A percentile compares a stretch with the other conserved stretches of the same genome.
Conservation (phyloP, 805 yeast species). For the Helenozyma rhizophorensis region DNA sequence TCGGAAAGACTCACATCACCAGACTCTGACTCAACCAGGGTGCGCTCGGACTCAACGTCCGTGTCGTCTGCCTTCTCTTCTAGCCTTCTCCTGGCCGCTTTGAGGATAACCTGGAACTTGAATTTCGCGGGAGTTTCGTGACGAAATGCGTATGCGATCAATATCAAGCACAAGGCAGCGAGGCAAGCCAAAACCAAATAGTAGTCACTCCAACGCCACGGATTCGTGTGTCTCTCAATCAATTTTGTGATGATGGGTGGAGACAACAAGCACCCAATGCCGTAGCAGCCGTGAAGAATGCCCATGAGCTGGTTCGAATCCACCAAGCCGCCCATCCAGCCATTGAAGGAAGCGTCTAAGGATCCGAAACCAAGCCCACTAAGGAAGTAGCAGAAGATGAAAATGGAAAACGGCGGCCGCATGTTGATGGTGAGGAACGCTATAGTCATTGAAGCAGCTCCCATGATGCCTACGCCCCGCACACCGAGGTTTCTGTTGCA, state of each 20-base stretch:
- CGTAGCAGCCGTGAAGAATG: conserved; percentile 48
- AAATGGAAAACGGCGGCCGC: conserved; percentile 39
- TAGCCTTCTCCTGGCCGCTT: conserved; percentile 9
- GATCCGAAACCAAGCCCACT: conserved; percentile 56
- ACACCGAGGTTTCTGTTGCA: conserved; percentile 45
- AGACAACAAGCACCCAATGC: conserved; percentile 50
- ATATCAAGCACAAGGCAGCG: conserved; percentile 19
- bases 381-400: conserved; percentile 35
- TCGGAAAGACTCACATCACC: too few relatives aligned
- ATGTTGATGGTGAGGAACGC: conserved; percentile 37
- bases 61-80: neutral
- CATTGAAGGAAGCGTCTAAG: conserved; percentile 51
- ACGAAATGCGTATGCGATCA: conserved; percentile 24
- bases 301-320: conserved; percentile 50
- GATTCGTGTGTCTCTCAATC: conserved; percentile 30
- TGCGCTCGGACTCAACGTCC: neutral
- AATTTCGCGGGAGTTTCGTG: conserved; percentile 45
- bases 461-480: conserved; percentile 38
- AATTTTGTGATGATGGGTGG: conserved; percentile 43
- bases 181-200: conserved; percentile 33
- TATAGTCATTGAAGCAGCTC: conserved; percentile 28
- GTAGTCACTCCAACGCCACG: conserved; percentile 47
- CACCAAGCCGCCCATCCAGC: conserved; percentile 46
- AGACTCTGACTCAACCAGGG: conserved; percentile 11
- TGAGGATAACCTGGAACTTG: conserved; percentile 20